These are phyloP conservation scores for Dryas integrifolia DNA, from an alignment of 331 rosid genomes.

Conservation along the genomic window DNA sequence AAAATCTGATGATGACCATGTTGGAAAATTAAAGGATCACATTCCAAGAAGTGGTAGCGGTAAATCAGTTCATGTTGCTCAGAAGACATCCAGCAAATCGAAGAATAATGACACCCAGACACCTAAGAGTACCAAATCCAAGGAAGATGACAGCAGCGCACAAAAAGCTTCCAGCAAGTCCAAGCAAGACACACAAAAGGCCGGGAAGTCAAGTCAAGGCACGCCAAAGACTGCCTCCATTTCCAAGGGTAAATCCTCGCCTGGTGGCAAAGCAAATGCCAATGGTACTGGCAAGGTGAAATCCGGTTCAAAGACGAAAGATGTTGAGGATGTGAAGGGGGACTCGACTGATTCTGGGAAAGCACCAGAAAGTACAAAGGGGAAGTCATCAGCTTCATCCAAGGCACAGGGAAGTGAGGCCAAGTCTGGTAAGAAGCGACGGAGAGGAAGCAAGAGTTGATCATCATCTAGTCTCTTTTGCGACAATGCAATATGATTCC, in stretches of 20 bases:
- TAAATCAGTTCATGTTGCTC: conserved; percentile 43
- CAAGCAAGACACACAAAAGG: conserved; percentile 51
- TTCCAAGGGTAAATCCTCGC: conserved; percentile 52
- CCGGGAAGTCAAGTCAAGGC: conserved; percentile 59
- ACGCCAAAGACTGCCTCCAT: conserved; percentile 41
- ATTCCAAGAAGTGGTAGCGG: conserved; percentile 46
- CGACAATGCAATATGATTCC: conserved; percentile 30
- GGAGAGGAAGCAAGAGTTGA: conserved; percentile 47
- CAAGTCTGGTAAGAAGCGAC: conserved; percentile 71
- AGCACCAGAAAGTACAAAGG: conserved; percentile 40
- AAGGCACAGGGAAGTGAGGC: conserved; percentile 45
- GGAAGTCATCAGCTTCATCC: conserved; percentile 44
- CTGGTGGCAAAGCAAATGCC: conserved; percentile 49
- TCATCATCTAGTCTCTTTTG: neutral
- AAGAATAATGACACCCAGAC: conserved; percentile 39
- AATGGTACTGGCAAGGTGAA: conserved; percentile 52
- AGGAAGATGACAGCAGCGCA: conserved; percentile 47
- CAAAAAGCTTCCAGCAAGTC: conserved; percentile 48
- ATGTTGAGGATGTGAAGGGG: conserved; percentile 36
- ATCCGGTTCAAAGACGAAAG: conserved; percentile 54
- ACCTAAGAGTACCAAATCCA: conserved; percentile 47
- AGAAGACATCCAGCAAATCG: conserved; percentile 44
- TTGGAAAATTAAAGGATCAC: conserved; percentile 54
- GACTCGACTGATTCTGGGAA: conserved; percentile 35
- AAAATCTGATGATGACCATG: conserved; percentile 40